phyloP scores from a whole-genome alignment of 2,329 filamentous ascomycete genomes.

The Fusarium verrucosum region DNA sequence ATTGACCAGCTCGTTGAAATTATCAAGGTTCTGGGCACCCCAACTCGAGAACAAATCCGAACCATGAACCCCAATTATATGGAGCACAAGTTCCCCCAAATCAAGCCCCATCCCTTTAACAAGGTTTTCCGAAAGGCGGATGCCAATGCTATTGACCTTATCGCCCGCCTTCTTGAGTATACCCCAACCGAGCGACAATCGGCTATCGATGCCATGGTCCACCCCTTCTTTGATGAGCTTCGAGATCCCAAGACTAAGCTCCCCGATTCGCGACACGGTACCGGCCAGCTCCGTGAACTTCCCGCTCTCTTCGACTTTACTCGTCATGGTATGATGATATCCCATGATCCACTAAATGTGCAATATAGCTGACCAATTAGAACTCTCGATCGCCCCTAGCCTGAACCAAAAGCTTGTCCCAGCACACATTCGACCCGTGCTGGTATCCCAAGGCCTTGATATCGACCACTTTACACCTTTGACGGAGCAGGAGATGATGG shows the following conservation, averaged over 20 bases:
- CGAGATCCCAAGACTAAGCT: conserved; percentile 90
- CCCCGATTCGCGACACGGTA: conserved; percentile 91
- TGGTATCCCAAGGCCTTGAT: conserved; percentile 83
- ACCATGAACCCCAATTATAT: conserved; percentile 99
- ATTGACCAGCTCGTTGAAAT: conserved; percentile 99
- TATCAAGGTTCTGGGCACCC: conserved; percentile 97
- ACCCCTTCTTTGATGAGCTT: conserved; percentile 98
- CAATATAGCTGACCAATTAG: conserved; percentile 56
- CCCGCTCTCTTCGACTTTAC: conserved; percentile 93
- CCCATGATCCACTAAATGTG: neutral
- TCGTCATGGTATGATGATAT: conserved; percentile 77
- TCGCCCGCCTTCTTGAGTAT: conserved; percentile 93
- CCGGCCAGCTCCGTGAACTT: conserved; percentile 80
- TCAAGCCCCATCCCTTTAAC: conserved; percentile 98
- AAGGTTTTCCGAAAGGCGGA: conserved; percentile 99
- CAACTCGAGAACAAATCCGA: conserved; percentile 95
- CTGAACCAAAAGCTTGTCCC: conserved; percentile 92
- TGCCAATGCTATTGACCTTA: conserved; percentile 90
- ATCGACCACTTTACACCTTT: conserved; percentile 94
- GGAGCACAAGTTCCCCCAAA: conserved; percentile 99
- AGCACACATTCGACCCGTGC: conserved; percentile 76
- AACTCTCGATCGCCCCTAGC: conserved; percentile 92
- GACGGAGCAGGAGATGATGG: conserved; percentile 96
- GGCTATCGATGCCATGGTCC: conserved; percentile 95
- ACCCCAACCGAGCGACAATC: conserved; percentile 95